phyloP scores from a whole-genome alignment of 2,329 filamentous ascomycete species.

The Epichloe typhina region DNA sequence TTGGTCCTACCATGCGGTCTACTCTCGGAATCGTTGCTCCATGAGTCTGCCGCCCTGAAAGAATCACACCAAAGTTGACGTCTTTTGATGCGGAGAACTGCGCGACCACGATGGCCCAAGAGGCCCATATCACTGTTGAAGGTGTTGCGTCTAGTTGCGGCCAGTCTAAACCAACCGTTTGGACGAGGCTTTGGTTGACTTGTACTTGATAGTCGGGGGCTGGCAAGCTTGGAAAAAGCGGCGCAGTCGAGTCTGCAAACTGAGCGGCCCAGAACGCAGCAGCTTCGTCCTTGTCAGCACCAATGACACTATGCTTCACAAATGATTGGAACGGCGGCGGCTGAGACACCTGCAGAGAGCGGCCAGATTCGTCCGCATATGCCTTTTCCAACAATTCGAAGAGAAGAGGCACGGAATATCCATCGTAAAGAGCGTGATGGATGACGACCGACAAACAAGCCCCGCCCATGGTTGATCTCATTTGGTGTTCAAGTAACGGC shows the following conservation, averaged over 20 bases:
- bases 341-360: not conserved
- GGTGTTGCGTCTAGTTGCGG: not conserved
- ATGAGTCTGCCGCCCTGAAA: not conserved
- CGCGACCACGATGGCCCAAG: not conserved
- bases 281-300: too few relatives aligned
- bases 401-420: not conserved
- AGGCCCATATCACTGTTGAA: not conserved
- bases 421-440: slow-evolving; percentile 1
- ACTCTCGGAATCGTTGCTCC: not conserved
- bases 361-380: not conserved
- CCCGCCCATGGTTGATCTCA: not conserved
- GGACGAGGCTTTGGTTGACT: not conserved
- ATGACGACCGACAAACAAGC: not conserved
- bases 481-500: not conserved
- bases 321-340: too few relatives aligned
- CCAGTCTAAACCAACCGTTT: not conserved
- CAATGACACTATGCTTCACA: too few relatives aligned
- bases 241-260: too few relatives aligned
- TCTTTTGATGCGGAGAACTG: not conserved
- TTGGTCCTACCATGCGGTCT: not conserved
- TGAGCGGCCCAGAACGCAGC: too few relatives aligned
- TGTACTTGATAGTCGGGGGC: too few relatives aligned
- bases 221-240: too few relatives aligned
- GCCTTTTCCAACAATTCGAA: not conserved
- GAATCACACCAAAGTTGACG: not conserved